Conservation (phyloP, 2,329 filamentous ascomycete species). For the Xylariaceae sp. region DNA sequence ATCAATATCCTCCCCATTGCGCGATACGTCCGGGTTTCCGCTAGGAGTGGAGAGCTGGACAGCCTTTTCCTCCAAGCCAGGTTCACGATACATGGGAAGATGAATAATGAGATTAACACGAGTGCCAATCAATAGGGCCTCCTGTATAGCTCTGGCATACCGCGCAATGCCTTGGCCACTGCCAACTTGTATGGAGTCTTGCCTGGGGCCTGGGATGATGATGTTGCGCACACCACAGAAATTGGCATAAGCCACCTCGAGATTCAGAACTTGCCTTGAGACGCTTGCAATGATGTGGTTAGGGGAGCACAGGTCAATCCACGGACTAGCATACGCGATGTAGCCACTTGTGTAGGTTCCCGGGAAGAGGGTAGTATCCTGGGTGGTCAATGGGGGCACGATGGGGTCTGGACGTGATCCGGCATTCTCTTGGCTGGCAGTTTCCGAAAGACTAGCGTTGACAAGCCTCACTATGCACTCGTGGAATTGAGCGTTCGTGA, state of each 20-base stretch:
- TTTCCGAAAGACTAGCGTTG: conserved; percentile 56
- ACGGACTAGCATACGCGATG: conserved; percentile 81
- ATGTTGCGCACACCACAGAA: conserved; percentile 91
- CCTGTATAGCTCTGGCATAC: conserved; percentile 83
- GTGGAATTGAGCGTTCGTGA: conserved; percentile 77
- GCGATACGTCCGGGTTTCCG: conserved; percentile 41
- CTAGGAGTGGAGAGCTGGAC: conserved; percentile 57
- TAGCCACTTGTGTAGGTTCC: conserved; percentile 73
- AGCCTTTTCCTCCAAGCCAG: conserved; percentile 59
- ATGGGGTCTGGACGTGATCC: conserved; percentile 61
- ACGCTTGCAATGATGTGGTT: conserved; percentile 85
- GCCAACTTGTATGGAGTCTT: conserved; percentile 61
- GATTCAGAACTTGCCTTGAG: conserved; percentile 85
- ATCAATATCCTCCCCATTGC: conserved; percentile 63
- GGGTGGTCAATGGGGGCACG: conserved; percentile 73
- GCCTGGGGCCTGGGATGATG: conserved; percentile 77
- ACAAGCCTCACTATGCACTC: conserved; percentile 69
- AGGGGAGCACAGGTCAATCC: conserved; percentile 87
- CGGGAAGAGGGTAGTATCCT: conserved; percentile 78
- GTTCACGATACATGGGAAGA: conserved; percentile 81
- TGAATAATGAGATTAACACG: conserved; percentile 83
- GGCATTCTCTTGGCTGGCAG: conserved; percentile 53
- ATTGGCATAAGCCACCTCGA: conserved; percentile 92
- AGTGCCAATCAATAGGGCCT: conserved; percentile 74
- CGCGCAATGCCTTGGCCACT: conserved; percentile 65